Conservation (phyloP, 139 green algal genomes). For the Protoeuglena noctilucae region DNA sequence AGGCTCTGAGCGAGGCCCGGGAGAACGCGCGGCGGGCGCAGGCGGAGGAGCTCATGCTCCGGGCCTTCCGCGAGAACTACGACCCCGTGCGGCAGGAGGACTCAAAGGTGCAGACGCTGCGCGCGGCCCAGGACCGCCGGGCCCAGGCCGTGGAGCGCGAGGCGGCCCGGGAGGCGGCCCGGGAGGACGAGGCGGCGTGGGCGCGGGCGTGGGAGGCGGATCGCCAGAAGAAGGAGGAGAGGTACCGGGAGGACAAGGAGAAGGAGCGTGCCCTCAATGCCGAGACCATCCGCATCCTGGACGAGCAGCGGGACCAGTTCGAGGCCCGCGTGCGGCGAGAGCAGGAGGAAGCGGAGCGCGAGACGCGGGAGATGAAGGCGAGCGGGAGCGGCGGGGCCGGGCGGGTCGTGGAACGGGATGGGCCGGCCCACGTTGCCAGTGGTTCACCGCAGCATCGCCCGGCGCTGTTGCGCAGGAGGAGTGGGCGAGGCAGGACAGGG, state of each 20-base stretch:
- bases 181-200: background rate
- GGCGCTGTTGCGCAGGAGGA: too few relatives aligned
- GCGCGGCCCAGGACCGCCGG: too few relatives aligned
- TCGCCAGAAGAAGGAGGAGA: background rate
- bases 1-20: background rate
- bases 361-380: background rate
- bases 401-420: too few relatives aligned
- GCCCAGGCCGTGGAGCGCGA: background rate
- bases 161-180: background rate
- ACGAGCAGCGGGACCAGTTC: background rate
- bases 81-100: background rate
- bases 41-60: background rate
- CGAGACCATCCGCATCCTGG: background rate
- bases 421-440: too few relatives aligned
- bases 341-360: background rate
- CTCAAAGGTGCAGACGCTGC: background rate
- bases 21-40: background rate
- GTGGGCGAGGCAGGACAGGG: background rate
- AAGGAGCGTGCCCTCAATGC: background rate
- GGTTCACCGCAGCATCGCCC: too few relatives aligned
- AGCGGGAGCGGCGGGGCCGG: too few relatives aligned
- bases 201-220: background rate
- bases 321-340: background rate
- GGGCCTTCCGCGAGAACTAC: background rate
- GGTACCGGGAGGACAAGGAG: background rate